Evolutionary conservation across 768 basidiomycete species (phyloP), one percentile per base, ranked within the genome.

Genomic region (Leucocoprinus birnbaumii): DNA sequence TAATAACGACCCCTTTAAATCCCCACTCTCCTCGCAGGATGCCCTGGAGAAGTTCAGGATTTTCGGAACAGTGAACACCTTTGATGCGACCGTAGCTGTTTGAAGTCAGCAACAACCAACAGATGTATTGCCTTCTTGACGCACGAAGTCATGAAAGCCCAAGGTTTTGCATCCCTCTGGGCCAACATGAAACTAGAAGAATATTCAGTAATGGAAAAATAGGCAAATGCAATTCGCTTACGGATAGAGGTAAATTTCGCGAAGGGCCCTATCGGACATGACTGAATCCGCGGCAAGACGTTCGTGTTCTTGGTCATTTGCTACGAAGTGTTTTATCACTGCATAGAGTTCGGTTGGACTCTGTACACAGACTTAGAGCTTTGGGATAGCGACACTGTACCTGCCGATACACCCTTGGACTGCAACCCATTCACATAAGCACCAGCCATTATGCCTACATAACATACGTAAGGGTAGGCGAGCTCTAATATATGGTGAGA

Each of bases 1-100:
- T 88, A 71, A 91, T 87, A 57, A 89, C 73, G 41, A 83, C 65
- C 0, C 87, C 86, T 26, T 84, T 73, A 60, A 86, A 88, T 31
- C 78, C 76, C 89, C 89, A 91, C 63, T 91, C 90, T 26, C 76
- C 74, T 8, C 89, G 80, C n/a, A 91, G 73, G 44, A 91, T 79
- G 22, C 77, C 76, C 22, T 75, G 75, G 25, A 91, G 67, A 26
- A 91, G 74, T 40, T 71, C 65, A n/a, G 68, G 72, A 61, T 82
- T 87, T 67, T 92, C 89, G 3, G 85, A 82, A 50, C 80, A 84
- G 63, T 91, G 88, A 14, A 77, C 73, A 7, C 87, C 88, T 57
- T 87, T 83, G 58, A 91, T 73, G 50, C 86, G 84, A 55, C 87
- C 87, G 63, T 89, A 89, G 7, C 86, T 88, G 57, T 31, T 25